Base-by-base conservation (phyloP, 1,139 yeast genomes). In the Kodamaea derodonti region DNA sequence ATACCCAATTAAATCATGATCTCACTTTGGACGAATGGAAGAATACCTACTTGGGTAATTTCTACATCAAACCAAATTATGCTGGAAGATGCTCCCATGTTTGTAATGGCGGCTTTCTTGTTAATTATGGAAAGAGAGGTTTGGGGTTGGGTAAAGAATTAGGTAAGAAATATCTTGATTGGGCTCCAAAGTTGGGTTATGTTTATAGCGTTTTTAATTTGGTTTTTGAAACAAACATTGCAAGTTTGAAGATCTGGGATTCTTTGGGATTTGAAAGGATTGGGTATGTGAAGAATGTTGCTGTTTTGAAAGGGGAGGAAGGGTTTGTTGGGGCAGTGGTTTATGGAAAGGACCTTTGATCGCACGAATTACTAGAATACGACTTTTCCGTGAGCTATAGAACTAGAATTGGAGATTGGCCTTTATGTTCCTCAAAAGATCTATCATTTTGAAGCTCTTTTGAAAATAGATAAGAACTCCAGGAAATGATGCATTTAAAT, bases 101-200 rank as follows among this genome's bases (percentile, higher is more conserved):
- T 13, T 84, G 95, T 50, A 86, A 85, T 52, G 95, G 79, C 1
- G 94, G 92, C 0, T 86, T 86, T 49, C 54, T 83, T 4, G 92
- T 85, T 3, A 74, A 72, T 40, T 65, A 68, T 14, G 38, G 42
- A 0, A 62, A 63, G 32, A 65, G 95, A 42, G 88, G 90, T 0
- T 52, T 69, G 31, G 75, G 79, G 1, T 55, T 83, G 10, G 95
- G 95, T 1, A 66, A 62, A 28, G 72, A 70, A 16, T 52, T 86
- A 52, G 95, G 90, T 7, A 56, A 59, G 36, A 60, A 69, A 30
- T 86, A 83, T 49, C 52, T 84, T 29, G 54, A 58, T 29, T 74
- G 80, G 72, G 95, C 88, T 0, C 87, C 88, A 0, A 50, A 66
- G 35, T 59, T 85, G 30, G 95, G 95, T 0, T 86, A 80, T 57